Conservation (phyloP, 371 early-diverging fungal genomes). For the Zopfochytrium polystomum region DNA sequence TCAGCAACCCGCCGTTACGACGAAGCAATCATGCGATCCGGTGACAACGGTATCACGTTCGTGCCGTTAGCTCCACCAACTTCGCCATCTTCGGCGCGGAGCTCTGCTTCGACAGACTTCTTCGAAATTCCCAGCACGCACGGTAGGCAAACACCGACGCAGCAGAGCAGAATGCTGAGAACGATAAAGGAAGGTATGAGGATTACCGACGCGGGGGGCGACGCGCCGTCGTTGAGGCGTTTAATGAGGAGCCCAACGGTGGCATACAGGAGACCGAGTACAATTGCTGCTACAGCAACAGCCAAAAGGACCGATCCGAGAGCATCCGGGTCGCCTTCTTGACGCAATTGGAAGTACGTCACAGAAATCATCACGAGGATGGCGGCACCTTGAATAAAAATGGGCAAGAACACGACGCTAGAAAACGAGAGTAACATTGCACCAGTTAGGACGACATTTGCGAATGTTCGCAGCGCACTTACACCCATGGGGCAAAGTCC, state of each 20-base stretch:
- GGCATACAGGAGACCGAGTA: slow-evolving; percentile 49
- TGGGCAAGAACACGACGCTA: slow-evolving; percentile 76
- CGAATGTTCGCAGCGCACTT: slow-evolving; percentile 1
- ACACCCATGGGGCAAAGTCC: slow-evolving; percentile 18
- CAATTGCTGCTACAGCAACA: slow-evolving; percentile 49
- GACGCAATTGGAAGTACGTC: slow-evolving; percentile 48
- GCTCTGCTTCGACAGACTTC: too few species aligned
- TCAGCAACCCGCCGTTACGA: too few species aligned
- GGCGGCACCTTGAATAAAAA: slow-evolving; percentile 62
- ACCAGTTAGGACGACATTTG: background rate
- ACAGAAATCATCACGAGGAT: slow-evolving; percentile 53
- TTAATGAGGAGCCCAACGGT: slow-evolving; percentile 56
- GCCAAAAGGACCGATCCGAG: too few species aligned
- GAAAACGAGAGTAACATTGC: slow-evolving; percentile 49
- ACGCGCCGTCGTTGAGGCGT: slow-evolving; percentile 42
- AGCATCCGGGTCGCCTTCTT: too few species aligned
- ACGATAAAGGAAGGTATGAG: slow-evolving; percentile 81
- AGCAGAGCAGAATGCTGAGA: slow-evolving; percentile 60
- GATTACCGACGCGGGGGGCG: slow-evolving; percentile 57
- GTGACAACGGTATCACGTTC: too few species aligned
- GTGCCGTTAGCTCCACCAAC: too few species aligned
- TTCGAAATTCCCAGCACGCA: too few species aligned
- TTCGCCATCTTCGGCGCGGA: too few species aligned
- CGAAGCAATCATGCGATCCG: too few species aligned
- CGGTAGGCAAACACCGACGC: slow-evolving; percentile 73